These are phyloP conservation scores for Acidomyces sp. DNA, from an alignment of 495 filamentous ascomycete species.

Conservation along the genomic window DNA sequence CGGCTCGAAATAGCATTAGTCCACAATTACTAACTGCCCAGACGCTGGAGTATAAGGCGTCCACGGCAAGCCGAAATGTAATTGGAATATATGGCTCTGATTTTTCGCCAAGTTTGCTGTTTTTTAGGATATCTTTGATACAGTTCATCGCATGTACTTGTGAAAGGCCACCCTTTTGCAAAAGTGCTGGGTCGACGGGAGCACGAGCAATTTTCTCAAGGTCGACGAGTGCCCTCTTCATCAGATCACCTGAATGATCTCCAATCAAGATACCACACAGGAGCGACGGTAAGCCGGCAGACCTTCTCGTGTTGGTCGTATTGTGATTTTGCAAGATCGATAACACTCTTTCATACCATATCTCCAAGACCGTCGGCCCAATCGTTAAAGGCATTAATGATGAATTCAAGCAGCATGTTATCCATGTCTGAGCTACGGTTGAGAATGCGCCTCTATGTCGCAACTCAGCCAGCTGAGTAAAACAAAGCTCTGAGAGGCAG, in stretches of 20 bases:
- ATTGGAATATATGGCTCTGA: slow-evolving; percentile 58
- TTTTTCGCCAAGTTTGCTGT: slow-evolving; percentile 48
- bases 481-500: slow-evolving; percentile 61
- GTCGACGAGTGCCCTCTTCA: slow-evolving; percentile 39
- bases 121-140: slow-evolving; percentile 74
- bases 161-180: slow-evolving; percentile 45
- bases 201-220: slow-evolving; percentile 47
- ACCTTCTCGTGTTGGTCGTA: slow-evolving; percentile 73
- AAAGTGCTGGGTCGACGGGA: slow-evolving; percentile 34
- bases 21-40: slow-evolving; percentile 94
- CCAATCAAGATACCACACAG: slow-evolving; percentile 62
- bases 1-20: slow-evolving; percentile 70
- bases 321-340: slow-evolving; percentile 48
- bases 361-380: slow-evolving; percentile 32
- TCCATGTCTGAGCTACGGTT: slow-evolving; percentile 78
- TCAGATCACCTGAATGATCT: slow-evolving; percentile 33
- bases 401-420: slow-evolving; percentile 54
- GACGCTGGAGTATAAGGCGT: slow-evolving; percentile 51
- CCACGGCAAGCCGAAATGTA: slow-evolving; percentile 60
- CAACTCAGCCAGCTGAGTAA: slow-evolving; percentile 67
- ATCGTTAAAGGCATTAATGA: slow-evolving; percentile 26
- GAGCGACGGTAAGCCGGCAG: slow-evolving; percentile 79
- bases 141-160: slow-evolving; percentile 94
- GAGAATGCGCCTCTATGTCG: slow-evolving; percentile 90
- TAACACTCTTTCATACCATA: slow-evolving; percentile 48